Evolutionary conservation across 768 basidiomycete genomes (phyloP), one percentile per base, ranked within the genome.

Genomic region (Lactarius hatsudake): DNA sequence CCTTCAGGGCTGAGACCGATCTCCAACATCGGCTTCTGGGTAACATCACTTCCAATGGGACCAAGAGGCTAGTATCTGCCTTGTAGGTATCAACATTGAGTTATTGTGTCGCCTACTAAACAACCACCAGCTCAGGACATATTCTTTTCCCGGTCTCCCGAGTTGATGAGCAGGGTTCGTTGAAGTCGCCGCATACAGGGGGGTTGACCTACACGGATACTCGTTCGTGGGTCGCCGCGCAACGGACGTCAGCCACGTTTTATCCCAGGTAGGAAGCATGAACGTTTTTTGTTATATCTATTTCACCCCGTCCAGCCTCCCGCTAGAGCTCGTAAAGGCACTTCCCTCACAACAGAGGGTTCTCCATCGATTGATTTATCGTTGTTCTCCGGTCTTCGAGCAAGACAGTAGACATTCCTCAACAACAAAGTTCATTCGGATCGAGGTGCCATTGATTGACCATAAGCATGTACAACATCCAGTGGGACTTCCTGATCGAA

Each of bases 111-210:
- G 48, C 72, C 64, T 65, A 38, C 58, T 65, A 28, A 43, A 48
- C 28, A 26, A 30, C 54, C 60, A 15, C 54, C 61, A 91, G 89
- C 38, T 73, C 85, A 42, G 89, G 89, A 0, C 87, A 91, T 72
- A 62, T 88, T 17, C 76, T 91, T n/a, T 75, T 87, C 61, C 76
- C 78, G 15, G 76, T 54, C 38, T 34, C 42, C 18, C 42, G 28
- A 23, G 18, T 18, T 9, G 38, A 40, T 38, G 18, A 26, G 32
- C 23, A 15, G 51, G 9, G 28, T 17, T 61, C 62, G 6, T 63
- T 62, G 42, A 61, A 36, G 54, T 28, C 59, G 28, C 30, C 62
- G 2, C 42, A 57, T 43, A 42, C 28, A 26, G 66, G 83, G 13
- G 70, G 75, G 6, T 76, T 75, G 54, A 69, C 79, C 30, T 77